Evolutionary conservation across 331 rosid genomes (phyloP).

Genomic region (Phaseolus coccineus): DNA sequence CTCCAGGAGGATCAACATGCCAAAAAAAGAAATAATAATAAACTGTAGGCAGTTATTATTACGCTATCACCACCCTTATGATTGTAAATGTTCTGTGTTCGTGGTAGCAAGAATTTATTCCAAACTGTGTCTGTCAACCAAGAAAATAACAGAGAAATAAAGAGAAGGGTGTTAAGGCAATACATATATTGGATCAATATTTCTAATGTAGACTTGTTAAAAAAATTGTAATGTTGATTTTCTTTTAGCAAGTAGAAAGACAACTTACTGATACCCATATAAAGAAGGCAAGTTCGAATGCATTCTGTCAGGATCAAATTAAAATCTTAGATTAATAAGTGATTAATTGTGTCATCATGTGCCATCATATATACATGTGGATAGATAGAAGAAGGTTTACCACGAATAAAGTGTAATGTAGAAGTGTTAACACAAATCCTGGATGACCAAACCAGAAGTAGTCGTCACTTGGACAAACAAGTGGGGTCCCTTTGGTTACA

Average conservation of each 20-base stretch:
- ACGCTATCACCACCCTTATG: conserved; percentile 26
- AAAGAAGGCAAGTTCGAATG: conserved; percentile 34
- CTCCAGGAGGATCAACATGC: neutral
- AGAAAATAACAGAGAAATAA: neutral
- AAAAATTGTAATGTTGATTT: neutral
- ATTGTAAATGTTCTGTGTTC: conserved; percentile 20
- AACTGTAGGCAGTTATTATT: neutral
- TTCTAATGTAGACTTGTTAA: neutral
- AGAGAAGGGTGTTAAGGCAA: neutral
- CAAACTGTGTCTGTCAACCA: conserved; percentile 31
- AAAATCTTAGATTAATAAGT: neutral
- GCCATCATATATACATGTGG: neutral
- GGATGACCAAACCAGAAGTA: conserved; percentile 44
- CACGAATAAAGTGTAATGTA: conserved; percentile 38
- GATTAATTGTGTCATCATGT: neutral
- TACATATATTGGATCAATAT: neutral
- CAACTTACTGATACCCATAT: conserved; percentile 31
- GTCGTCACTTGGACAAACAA: conserved; percentile 41
- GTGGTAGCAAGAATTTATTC: conserved; percentile 36
- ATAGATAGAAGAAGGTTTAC: conserved; percentile 29
- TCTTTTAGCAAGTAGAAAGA: conserved; percentile 1
- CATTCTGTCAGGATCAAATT: conserved; percentile 21
- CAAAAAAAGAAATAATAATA: neutral
- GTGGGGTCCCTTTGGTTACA: conserved; percentile 43
- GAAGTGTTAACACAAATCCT: conserved; percentile 40